Conservation (phyloP, 2,329 filamentous ascomycete species). For the Colletotrichum sidae region DNA sequence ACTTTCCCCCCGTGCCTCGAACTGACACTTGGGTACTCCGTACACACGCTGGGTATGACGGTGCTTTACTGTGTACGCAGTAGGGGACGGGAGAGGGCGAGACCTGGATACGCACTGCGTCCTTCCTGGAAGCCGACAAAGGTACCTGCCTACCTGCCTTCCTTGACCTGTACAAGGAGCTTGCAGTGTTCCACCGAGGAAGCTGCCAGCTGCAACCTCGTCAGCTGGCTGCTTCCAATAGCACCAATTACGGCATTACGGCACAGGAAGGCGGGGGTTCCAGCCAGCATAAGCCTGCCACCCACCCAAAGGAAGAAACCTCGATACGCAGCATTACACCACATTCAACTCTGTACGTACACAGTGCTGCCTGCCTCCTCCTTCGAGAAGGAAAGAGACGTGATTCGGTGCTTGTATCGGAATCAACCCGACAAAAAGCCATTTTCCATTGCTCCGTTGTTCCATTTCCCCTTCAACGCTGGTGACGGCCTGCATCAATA, state of each 20-base stretch:
- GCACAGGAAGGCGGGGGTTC: constrained; percentile 32
- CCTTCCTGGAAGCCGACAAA: background rate
- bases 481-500: background rate
- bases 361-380: constrained; percentile 8
- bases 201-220: constrained; percentile 10
- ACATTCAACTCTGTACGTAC: background rate
- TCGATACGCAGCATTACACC: background rate
- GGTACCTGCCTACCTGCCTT: constrained; percentile 10
- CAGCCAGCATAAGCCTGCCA: constrained; percentile 17
- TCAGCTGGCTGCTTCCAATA: constrained; percentile 9
- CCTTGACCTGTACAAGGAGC: background rate
- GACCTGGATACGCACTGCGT: no score
- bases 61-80: no score
- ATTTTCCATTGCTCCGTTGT: constrained; percentile 6
- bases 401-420: constrained; percentile 3
- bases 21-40: no score
- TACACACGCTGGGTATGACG: no score
- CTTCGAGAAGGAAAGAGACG: background rate
- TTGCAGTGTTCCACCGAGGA: constrained; percentile 5
- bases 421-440: constrained; percentile 18
- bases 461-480: background rate
- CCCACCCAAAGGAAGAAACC: background rate
- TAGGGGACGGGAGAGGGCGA: no score
- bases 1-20: no score
- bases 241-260: constrained; percentile 34